Conservation (phyloP, 129 eudicot species). For the Flaveria ramosissima region DNA sequence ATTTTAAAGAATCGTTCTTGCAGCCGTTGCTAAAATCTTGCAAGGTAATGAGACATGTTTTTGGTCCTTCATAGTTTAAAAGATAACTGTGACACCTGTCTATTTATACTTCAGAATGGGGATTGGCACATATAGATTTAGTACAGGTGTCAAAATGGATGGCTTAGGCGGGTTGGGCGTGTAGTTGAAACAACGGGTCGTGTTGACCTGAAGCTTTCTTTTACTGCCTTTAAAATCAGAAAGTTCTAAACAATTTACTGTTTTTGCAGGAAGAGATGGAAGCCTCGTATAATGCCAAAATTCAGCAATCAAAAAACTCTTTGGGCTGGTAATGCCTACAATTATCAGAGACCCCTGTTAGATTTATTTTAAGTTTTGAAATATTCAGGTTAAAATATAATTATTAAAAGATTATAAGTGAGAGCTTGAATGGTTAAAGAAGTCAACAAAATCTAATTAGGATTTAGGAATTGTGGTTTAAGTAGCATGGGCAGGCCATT, state of each 20-base stretch:
- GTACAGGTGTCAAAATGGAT: neutral
- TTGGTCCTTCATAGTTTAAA: neutral
- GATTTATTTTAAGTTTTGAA: neutral
- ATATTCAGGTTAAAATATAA: neutral
- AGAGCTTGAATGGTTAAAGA: slow-evolving; percentile 17
- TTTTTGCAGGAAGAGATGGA: slow-evolving; percentile 79
- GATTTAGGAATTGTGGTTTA: slow-evolving; percentile 1
- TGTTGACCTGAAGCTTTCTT: neutral
- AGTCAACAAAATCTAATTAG: slow-evolving; percentile 12
- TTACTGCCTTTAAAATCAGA: neutral
- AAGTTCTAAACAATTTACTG: neutral
- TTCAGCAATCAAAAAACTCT: slow-evolving; percentile 67
- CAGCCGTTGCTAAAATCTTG: slow-evolving; percentile 92
- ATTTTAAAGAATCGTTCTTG: slow-evolving; percentile 76
- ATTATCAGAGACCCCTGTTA: neutral
- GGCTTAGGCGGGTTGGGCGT: neutral
- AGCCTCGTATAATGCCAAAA: slow-evolving; percentile 50
- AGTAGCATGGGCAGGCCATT: slow-evolving; percentile 8
- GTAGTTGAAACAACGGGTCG: neutral
- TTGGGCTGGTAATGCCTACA: slow-evolving; percentile 48
- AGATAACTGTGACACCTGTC: neutral
- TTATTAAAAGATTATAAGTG: neutral
- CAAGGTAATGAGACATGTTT: slow-evolving; percentile 53
- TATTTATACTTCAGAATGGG: slow-evolving; percentile 4
- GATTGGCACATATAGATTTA: slow-evolving; percentile 3